Base-by-base conservation (phyloP, 2,329 filamentous ascomycete species). In the Xylariaceae sp. region DNA sequence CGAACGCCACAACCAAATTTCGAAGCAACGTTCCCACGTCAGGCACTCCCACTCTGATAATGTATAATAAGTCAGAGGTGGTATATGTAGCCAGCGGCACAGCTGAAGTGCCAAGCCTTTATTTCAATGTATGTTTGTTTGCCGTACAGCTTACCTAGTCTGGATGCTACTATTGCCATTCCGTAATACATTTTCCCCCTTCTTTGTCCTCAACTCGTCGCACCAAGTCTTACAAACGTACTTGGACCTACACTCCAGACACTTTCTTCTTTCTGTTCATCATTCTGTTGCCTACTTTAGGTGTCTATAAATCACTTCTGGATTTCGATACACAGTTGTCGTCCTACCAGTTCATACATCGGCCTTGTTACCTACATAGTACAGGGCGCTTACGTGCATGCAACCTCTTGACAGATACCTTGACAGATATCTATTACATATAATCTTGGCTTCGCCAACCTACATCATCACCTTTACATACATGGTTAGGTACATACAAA, bases 331-430 rank as follows among this genome's bases (percentile, higher is more conserved):
- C n/a, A 26, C 23, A 26, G 23, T 26, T 26, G 23, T 4, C 23
- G 9, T 9, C 9, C 9, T 4, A 26, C 23, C 23, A 26, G 4
- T 9, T 26, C 9, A 26, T 9, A 26, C 9, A 26, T 9, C 4
- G 9, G 23, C 9, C 9, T 26, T 26, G 23, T 4, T 9, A 26
- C 23, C 23, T 4, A 9, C 23, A 26, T 9, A 26, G 4, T 26
- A 32, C 50, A 44, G 50, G 45, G 52, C 56, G 59, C 59, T 59
- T 61, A 59, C 56, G 54, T 48, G 59, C 56, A 52, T 59, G 53
- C 52, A 50, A 54, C 21, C 21, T 55, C 52, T 40, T 26, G 23
- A 26, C 23, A 26, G 49, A 49, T 44, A 40, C 26, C n/a, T 20
- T 44, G 20, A 43, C 26, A 44, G 40, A 26, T n/a, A n/a, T n/a